phyloP scores from a whole-genome alignment of 2,329 filamentous ascomycete genomes.

The Cladophialophora carrionii region DNA sequence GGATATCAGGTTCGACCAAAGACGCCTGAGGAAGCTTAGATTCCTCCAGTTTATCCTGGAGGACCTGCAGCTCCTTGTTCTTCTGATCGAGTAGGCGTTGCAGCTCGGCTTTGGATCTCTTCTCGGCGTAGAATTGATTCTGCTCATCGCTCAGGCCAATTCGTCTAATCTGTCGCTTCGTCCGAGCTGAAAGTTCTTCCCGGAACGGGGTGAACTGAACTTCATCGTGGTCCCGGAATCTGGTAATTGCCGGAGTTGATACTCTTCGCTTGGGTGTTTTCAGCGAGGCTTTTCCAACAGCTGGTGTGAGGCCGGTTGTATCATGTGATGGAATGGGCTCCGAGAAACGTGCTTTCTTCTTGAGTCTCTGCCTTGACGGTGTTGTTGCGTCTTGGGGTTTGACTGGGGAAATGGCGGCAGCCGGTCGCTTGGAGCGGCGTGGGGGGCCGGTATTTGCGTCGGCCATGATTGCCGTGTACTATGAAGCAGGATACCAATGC shows the following conservation, averaged over 20 bases:
- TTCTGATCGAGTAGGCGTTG: slow-evolving; percentile 40
- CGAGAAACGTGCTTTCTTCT: slow-evolving; percentile 53
- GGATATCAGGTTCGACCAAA: slow-evolving; percentile 15
- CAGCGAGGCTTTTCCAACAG: slow-evolving; percentile 47
- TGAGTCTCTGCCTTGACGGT: slow-evolving; percentile 36
- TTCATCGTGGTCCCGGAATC: slow-evolving; percentile 40
- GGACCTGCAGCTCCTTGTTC: slow-evolving; percentile 40
- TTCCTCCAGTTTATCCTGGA: slow-evolving; percentile 40
- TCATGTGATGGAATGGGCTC: slow-evolving; percentile 44
- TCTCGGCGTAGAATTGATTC: slow-evolving; percentile 50
- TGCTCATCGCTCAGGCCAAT: slow-evolving; percentile 53
- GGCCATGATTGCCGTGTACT: slow-evolving; percentile 14
- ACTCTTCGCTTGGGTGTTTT: slow-evolving; percentile 38
- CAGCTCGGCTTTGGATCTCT: slow-evolving; percentile 40
- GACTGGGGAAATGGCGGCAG: slow-evolving; percentile 33
- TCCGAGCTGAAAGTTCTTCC: slow-evolving; percentile 49
- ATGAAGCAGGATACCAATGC: not conserved
- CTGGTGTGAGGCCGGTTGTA: slow-evolving; percentile 51
- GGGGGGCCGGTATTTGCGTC: slow-evolving; percentile 18
- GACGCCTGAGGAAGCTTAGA: slow-evolving; percentile 22
- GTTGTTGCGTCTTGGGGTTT: slow-evolving; percentile 33
- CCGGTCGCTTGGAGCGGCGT: slow-evolving; percentile 33
- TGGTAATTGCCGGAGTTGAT: slow-evolving; percentile 39
- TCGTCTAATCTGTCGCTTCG: slow-evolving; percentile 50
- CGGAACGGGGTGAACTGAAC: slow-evolving; percentile 52